Base-by-base conservation (phyloP, 495 filamentous ascomycete genomes). In the Niebla homalea region DNA sequence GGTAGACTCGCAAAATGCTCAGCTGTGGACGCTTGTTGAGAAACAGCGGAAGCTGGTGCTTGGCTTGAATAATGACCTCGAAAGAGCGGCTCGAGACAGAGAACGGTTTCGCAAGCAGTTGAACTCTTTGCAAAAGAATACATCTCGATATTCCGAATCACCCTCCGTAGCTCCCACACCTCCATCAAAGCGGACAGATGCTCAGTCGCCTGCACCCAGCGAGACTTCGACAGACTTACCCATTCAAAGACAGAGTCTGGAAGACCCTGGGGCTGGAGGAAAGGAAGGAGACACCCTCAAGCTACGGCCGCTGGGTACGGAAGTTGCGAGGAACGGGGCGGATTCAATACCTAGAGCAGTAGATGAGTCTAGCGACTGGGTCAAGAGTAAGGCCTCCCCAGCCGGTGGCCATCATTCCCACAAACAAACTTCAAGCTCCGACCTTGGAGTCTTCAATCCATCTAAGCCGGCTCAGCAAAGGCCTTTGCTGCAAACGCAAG, bases 1-100 rank as follows among this genome's bases (percentile, higher is more conserved):
- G 21, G 80, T 86, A 35, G 76, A 85, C 6, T 81, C 87, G 50
- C 92, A 95, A 57, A 97, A 97, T 63, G 72, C 83, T 15, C 90
- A 97, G 64, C 67, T 98, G 52, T 98, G 92, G 92, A 81, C 86
- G 47, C 67, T 98, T 43, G 89, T 98, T 22, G 89, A 97, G 63
- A 97, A 98, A 65, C 92, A 98, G 65, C 76, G 92, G 43, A 80
- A 88, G 0, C 85, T 98, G 74, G 89, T 98, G 32, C 59, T 95
- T 22, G 93, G 92, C 1, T 71, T 98, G 36, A 96, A 97, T 58
- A 93, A 92, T 64, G 92, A 98, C 60, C 72, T 98, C 21, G 89
- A 96, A 64, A 79, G 85, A 43, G 82, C 90, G 3, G 63, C 94
- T 58, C 94, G 94, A 62, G 92, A 96, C 55, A 97, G 96, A 64